A percentile compares a stretch with the other conserved stretches of the same genome.
These are phyloP conservation scores for Hsuehochloa calcarea DNA, from an alignment of 176 grass and related monocot species.

Conservation along the genomic window DNA sequence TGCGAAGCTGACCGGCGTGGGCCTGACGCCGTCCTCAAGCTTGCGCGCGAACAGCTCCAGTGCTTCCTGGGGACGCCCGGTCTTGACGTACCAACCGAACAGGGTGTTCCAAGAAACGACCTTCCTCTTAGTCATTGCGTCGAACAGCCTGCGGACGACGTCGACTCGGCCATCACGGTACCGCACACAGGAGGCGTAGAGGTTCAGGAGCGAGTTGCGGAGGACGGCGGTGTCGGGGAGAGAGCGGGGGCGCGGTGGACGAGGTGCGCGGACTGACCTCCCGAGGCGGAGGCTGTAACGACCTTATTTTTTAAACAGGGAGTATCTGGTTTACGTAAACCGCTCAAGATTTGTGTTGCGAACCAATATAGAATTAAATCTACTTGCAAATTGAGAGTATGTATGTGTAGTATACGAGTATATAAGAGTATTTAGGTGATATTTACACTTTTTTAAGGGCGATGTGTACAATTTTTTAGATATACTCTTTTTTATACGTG, in stretches of 20 bases:
- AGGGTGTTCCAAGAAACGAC: slow-evolving; percentile 86
- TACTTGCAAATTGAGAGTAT: too few relatives aligned
- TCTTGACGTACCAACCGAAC: slow-evolving; percentile 74
- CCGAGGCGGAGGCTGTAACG: slow-evolving; percentile 68
- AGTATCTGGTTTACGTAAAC: too few relatives aligned
- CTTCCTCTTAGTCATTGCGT: slow-evolving; percentile 68
- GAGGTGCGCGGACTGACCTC: slow-evolving; percentile 69
- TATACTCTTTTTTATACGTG: too few relatives aligned
- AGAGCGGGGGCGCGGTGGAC: slow-evolving; percentile 48
- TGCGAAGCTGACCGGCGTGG: slow-evolving; percentile 68
- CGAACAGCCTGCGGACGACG: slow-evolving; percentile 59
- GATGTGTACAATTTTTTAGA: too few relatives aligned
- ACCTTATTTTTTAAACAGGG: too few relatives aligned
- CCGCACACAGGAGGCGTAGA: slow-evolving; percentile 54
- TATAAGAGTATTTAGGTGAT: too few relatives aligned
- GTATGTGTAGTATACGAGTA: too few relatives aligned
- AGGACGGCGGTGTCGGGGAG: slow-evolving; percentile 58
- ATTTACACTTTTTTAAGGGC: too few relatives aligned
- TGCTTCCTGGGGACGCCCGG: slow-evolving; percentile 39
- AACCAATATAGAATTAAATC: too few relatives aligned
- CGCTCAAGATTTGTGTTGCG: too few relatives aligned
- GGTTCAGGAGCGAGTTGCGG: slow-evolving; percentile 90
- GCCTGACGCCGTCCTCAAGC: slow-evolving; percentile 54
- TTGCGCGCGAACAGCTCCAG: slow-evolving; percentile 54
- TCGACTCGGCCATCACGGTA: slow-evolving; percentile 15